Evolutionary conservation across 768 basidiomycete species (phyloP).

Genomic region (Leucogyrophana mollusca): DNA sequence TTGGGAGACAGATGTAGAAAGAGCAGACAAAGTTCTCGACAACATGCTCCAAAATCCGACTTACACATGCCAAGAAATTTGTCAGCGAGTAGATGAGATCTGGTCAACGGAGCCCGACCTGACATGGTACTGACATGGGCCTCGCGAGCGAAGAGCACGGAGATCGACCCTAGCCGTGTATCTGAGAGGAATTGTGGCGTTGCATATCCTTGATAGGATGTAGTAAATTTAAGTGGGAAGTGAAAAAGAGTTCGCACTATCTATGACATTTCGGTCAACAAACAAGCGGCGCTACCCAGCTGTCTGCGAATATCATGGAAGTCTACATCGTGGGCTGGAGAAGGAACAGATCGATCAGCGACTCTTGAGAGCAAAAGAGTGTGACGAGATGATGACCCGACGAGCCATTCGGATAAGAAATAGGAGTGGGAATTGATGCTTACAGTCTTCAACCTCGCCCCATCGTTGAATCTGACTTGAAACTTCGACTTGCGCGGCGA

Average conservation of each 20-base stretch:
- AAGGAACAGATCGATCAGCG: constrained; percentile 12
- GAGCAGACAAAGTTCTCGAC: background rate
- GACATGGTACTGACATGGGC: constrained; percentile 6
- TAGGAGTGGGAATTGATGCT: constrained; percentile 32
- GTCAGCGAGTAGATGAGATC: constrained; percentile 9
- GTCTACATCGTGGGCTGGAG: constrained; percentile 94
- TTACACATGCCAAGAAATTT: constrained; percentile 15
- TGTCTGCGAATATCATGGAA: constrained; percentile 89
- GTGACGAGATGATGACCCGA: constrained; percentile 1
- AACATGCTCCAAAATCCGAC: background rate
- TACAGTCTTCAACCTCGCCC: constrained; percentile 99
- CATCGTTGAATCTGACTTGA: constrained; percentile 93
- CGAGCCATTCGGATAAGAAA: background rate
- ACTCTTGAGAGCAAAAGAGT: background rate
- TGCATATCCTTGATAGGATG: constrained; percentile 8
- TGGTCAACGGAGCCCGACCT: constrained; percentile 9
- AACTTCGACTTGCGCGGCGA: constrained; percentile 89
- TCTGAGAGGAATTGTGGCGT: constrained; percentile 2
- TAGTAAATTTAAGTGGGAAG: background rate
- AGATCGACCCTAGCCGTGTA: constrained; percentile 4
- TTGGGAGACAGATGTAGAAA: constrained; percentile 12
- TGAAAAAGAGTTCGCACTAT: constrained; percentile 8
- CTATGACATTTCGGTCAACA: constrained; percentile 40
- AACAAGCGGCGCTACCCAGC: constrained; percentile 75
- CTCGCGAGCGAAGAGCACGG: constrained; percentile 8